Evolutionary conservation across 768 basidiomycete species (phyloP), one percentile per base, ranked within the genome.

Genomic region (Rhodotorula diobovata): DNA sequence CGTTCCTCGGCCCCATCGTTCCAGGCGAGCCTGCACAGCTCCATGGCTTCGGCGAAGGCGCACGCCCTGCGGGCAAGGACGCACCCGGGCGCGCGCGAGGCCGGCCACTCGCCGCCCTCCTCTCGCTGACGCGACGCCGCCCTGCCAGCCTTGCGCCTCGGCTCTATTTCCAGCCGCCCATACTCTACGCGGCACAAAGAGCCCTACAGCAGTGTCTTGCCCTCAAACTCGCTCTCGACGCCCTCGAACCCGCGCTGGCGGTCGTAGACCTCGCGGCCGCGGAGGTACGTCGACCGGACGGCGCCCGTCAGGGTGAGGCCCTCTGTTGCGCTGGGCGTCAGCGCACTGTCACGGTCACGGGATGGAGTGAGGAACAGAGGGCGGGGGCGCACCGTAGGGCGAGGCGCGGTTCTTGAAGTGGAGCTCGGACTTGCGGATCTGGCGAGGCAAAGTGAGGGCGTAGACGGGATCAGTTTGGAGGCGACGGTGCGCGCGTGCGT

Each of bases 381-480:
- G 35, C 21, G 21, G 7, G 21, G 30, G 21, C 63, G 25, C 1
- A 70, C 68, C 86, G 79, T 94, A 98, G 4, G 95, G 90, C 8
- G 91, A 90, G 5, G 96, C 78, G 81, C 93, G 94, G 82, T 98
- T 97, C 84, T 92, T 96, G 85, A 95, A 97, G 63, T 87, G 84
- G 21, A 97, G 83, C 21, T 80, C 77, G 16, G 89, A 88, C 77
- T 85, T 85, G 37, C 87, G 87, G 34, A 93, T 89, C 91, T 93
- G 43, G 39, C 50, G 7, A 16, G 61, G 21, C 21, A 30, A 59
- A 54, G 18, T 45, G 23, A 35, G 28, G 11, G 72, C 76, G 62
- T 23, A 76, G 73, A 37, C 56, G 50, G 32, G 20, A 35, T 2
- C 43, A 34, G 8, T 23, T 43, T 16, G 55, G 48, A 21, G 15